A percentile compares a stretch with the other conserved stretches of the same genome.
phyloP scores from a whole-genome alignment of 352 stramenopile genomes.

The Phytophthora aleatoria region DNA sequence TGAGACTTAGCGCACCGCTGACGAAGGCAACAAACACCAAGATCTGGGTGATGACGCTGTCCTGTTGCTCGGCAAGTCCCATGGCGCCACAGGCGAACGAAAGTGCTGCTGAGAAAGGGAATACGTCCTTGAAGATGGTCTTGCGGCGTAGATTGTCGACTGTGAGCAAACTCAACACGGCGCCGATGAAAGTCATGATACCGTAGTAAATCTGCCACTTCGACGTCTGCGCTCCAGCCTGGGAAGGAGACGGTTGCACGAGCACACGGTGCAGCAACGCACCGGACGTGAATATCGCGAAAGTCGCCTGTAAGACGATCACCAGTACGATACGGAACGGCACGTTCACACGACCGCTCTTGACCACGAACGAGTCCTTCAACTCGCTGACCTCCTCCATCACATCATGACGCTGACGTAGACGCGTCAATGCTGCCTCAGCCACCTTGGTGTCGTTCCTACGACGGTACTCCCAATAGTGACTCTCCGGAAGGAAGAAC shows the following conservation, averaged over 20 bases:
- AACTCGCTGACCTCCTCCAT: constrained; percentile 76
- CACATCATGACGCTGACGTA: constrained; percentile 87
- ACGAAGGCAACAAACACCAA: constrained; percentile 78
- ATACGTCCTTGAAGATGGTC: constrained; percentile 88
- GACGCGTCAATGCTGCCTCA: constrained; percentile 61
- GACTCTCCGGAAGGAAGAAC: constrained; percentile 78
- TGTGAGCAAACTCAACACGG: constrained; percentile 70
- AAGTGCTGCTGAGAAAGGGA: constrained; percentile 69
- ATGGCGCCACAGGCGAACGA: constrained; percentile 66
- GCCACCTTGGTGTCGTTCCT: constrained; percentile 65
- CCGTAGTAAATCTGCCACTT: constrained; percentile 85
- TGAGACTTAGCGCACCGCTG: constrained; percentile 70
- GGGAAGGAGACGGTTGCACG: constrained; percentile 52
- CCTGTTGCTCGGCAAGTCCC: constrained; percentile 47
- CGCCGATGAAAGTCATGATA: constrained; percentile 71
- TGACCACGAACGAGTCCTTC: constrained; percentile 69
- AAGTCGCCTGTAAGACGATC: constrained; percentile 64
- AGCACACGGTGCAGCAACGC: constrained; percentile 66
- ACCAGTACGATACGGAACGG: constrained; percentile 71
- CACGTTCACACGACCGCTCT: constrained; percentile 67
- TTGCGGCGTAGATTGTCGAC: constrained; percentile 89
- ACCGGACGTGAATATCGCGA: constrained; percentile 73
- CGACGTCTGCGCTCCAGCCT: constrained; percentile 62
- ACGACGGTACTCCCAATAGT: constrained; percentile 78
- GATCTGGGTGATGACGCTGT: constrained; percentile 61